Evolutionary conservation across 2,329 filamentous ascomycete genomes (phyloP).

Genomic region (Bimuria novae-zelandiae): DNA sequence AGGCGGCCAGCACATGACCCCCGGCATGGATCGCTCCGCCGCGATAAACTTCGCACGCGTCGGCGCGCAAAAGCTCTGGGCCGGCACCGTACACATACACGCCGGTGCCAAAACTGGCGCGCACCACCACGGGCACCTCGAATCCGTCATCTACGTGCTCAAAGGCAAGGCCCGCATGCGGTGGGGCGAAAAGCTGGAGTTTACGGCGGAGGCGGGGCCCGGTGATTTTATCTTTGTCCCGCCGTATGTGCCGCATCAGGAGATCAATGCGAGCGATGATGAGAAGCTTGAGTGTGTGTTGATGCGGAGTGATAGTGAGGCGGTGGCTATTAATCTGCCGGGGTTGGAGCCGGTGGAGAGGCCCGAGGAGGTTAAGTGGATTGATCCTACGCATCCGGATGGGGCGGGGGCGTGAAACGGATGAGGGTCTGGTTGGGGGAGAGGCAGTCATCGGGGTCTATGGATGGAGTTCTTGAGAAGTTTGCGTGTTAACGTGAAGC

Average conservation of each 20-base stretch:
- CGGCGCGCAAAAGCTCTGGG: background rate
- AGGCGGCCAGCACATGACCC: background rate
- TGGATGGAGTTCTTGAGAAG: no score
- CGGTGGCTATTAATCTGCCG: background rate
- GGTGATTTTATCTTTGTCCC: constrained; percentile 1
- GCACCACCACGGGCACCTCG: background rate
- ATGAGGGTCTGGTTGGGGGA: no score
- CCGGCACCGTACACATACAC: constrained; percentile 1
- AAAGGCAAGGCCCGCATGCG: background rate
- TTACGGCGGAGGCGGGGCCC: background rate
- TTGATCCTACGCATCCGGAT: constrained; percentile 2
- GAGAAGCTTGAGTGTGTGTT: constrained; percentile 3
- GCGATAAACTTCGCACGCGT: constrained; percentile 1
- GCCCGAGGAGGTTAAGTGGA: background rate
- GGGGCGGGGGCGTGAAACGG: no score
- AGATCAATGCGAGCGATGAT: background rate
- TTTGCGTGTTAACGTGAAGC: no score
- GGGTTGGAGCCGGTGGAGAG: background rate
- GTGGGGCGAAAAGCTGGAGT: constrained; percentile 1
- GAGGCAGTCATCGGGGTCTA: no score
- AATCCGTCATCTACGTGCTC: background rate
- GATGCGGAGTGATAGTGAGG: constrained; percentile 3
- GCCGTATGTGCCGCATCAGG: constrained; percentile 3
- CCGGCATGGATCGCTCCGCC: background rate
- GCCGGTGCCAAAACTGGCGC: background rate